Conservation (phyloP, 2,329 filamentous ascomycete genomes). For the Nakataea oryzae region DNA sequence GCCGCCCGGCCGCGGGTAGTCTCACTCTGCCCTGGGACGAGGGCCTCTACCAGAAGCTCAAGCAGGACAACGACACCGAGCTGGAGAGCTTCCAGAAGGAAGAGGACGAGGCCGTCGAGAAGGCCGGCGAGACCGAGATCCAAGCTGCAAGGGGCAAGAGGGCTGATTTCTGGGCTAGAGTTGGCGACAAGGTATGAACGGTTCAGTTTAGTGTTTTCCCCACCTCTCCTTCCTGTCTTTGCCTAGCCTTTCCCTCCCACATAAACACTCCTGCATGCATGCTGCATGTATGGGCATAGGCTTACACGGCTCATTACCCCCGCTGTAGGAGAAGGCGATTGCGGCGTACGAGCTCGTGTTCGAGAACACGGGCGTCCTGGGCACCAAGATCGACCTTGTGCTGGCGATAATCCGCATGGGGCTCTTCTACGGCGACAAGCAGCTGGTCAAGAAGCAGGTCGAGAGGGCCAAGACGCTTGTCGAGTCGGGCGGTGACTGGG, state of each 20-base stretch:
- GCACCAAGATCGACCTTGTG: conserved; percentile 93
- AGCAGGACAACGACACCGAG: conserved; percentile 69
- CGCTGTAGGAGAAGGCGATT: conserved; percentile 76
- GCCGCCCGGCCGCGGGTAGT: conserved; percentile 45
- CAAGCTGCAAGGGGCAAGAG: conserved; percentile 87
- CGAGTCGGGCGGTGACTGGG: conserved; percentile 95
- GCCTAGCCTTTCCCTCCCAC: too few species aligned
- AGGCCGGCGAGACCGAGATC: conserved; percentile 92
- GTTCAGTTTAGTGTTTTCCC: background rate
- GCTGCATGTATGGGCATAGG: background rate
- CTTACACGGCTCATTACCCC: conserved; percentile 8
- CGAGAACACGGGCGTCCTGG: conserved; percentile 94
- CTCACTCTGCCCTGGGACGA: conserved; percentile 85
- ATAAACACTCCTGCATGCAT: background rate
- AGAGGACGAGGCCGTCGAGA: conserved; percentile 88
- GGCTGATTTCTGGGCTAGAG: conserved; percentile 90
- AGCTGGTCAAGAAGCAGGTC: conserved; percentile 86
- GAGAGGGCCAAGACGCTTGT: conserved; percentile 84
- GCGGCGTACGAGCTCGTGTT: conserved; percentile 86
- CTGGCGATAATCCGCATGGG: conserved; percentile 93
- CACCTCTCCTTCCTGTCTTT: background rate
- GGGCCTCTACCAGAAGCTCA: conserved; percentile 66
- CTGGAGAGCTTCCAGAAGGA: conserved; percentile 70
- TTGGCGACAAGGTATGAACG: conserved; percentile 75
- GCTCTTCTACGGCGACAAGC: conserved; percentile 90